Evolutionary conservation across 1,139 yeast genomes (phyloP).

Genomic region (Yamadazyma dendronema): DNA sequence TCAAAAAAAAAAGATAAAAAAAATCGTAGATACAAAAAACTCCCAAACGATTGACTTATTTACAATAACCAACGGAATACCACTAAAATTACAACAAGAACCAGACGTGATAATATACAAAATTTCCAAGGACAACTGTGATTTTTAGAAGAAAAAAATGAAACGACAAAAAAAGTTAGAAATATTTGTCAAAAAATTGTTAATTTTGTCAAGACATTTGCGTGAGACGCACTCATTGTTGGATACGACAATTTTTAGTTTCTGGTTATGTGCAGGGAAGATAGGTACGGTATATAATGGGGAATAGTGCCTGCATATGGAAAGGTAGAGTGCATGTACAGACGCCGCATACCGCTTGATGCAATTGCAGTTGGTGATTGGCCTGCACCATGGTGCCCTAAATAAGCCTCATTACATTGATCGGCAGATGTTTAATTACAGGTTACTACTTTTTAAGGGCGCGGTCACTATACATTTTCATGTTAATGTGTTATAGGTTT

Average conservation of each 20-base stretch:
- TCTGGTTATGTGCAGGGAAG: background rate
- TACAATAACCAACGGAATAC: background rate
- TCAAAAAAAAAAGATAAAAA: background rate
- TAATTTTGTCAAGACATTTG: background rate
- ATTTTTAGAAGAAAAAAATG: background rate
- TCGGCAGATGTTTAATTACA: no score
- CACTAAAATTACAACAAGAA: background rate
- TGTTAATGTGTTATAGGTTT: no score
- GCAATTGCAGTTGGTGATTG: no score
- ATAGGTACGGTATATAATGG: no score
- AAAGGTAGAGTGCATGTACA: no score
- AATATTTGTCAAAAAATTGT: background rate
- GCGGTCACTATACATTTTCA: no score
- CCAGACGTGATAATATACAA: background rate
- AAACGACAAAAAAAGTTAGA: background rate
- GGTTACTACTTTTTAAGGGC: no score
- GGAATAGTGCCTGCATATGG: no score
- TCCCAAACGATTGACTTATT: background rate
- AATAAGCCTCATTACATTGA: no score
- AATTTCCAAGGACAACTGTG: background rate
- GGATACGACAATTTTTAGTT: background rate
- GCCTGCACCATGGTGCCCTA: no score
- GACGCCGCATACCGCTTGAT: background rate
- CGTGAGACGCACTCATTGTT: background rate
- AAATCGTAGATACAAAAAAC: constrained; percentile 1